Evolutionary conservation across 1,139 yeast species (phyloP), one percentile per base, ranked within the genome.

Genomic region (Hyphopichia fennica): DNA sequence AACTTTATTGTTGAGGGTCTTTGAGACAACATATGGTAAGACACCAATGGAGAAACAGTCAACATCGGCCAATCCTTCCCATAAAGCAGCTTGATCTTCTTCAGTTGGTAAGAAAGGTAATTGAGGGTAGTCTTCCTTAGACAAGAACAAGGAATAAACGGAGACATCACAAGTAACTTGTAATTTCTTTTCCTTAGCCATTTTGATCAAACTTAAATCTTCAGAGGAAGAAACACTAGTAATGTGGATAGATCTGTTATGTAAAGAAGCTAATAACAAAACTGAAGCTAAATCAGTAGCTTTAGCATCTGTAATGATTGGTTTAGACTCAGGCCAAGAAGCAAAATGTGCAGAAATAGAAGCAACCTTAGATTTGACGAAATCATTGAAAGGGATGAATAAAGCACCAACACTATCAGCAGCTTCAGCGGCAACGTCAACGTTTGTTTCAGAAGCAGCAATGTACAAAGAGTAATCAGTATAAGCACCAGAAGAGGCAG

Each of bases 231-330:
- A 81, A 42, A 93, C 93, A 52, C 87, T 90, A 45, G 96, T 88
- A 52, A 93, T 83, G 65, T 93, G 99, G 50, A 93, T 86, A 37
- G 91, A 75, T 59, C 96, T 79, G 68, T 73, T 79, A 73, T 88
- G 91, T 60, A 93, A 79, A 34, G 96, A 87, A 41, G 98, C 96
- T 67, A 93, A 75, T 60, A 93, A 77, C 61, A 93, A 72, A 41
- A 91, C 86, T 5, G 96, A 87, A 17, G 99, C 98, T 58, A 93
- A 76, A 58, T 89, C 95, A 36, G 97, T 87, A 23, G 95, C 83
- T 63, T 82, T 84, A 38, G 98, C 97, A 67, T 93, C 97, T 38
- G 96, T 89, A 52, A 91, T 78, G 50, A 93, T 87, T 48, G 95
- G 95, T 72, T 89, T 90, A 58, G 68, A 67, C 42, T 76, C 73